These are phyloP conservation scores for Paramecium octaurelia DNA, from an alignment of 73 alveolate genomes.

Conservation along the genomic window DNA sequence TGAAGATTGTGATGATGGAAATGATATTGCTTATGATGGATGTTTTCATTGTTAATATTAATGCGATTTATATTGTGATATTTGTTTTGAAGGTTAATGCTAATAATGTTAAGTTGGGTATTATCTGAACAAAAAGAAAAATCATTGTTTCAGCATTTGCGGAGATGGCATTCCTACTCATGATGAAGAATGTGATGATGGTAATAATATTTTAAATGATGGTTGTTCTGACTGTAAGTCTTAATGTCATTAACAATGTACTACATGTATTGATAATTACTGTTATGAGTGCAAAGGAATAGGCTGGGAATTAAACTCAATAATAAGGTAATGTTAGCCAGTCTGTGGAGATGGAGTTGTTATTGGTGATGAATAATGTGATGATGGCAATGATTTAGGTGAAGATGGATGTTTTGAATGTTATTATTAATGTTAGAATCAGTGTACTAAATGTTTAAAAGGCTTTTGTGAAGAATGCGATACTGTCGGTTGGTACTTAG, in stretches of 20 bases:
- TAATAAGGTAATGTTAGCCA: background rate
- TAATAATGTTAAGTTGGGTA: background rate
- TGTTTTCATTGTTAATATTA: background rate
- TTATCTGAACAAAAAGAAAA: background rate
- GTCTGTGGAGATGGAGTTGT: background rate
- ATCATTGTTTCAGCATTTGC: background rate
- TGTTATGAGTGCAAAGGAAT: background rate
- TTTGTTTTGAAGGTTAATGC: background rate
- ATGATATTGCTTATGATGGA: background rate
- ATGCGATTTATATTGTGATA: background rate
- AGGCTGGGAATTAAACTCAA: conserved; percentile 4
- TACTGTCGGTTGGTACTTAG: background rate
- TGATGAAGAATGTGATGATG: background rate
- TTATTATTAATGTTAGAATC: background rate
- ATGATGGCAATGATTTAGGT: background rate
- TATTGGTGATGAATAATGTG: background rate
- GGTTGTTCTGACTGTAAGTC: background rate
- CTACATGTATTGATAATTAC: background rate
- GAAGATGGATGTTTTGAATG: background rate
- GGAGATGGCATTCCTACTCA: background rate
- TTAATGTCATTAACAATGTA: background rate
- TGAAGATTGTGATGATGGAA: background rate
- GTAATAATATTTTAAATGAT: background rate
- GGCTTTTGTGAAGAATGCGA: background rate
- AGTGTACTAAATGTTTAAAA: background rate